A percentile compares a stretch with the other conserved stretches of the same genome.
Conservation (phyloP, 108 stramenopile genomes). For the Mayamaea pseudoterrestris region DNA sequence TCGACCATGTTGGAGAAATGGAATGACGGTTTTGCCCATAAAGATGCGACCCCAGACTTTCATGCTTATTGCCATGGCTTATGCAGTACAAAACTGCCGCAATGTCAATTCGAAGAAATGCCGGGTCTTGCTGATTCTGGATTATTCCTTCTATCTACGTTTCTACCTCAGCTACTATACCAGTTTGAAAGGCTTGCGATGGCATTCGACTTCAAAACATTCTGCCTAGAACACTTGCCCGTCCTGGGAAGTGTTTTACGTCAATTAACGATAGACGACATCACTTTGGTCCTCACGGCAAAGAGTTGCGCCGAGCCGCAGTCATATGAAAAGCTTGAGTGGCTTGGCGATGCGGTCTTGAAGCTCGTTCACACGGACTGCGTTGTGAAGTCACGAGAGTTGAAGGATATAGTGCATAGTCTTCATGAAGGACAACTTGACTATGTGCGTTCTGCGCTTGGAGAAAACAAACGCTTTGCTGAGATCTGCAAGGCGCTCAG, state of each 20-base stretch:
- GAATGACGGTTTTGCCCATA: no score
- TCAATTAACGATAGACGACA: slow-evolving; percentile 13
- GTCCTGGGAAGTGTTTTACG: slow-evolving; percentile 21
- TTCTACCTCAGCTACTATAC: slow-evolving; percentile 42
- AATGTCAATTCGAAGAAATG: slow-evolving; percentile 27
- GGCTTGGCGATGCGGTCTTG: slow-evolving; percentile 50
- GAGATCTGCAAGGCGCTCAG: slow-evolving; percentile 16
- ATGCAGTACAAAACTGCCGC: slow-evolving; percentile 23
- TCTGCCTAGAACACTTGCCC: no score
- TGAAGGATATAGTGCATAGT: slow-evolving; percentile 17
- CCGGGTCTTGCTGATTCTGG: slow-evolving; percentile 26
- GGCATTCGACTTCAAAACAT: slow-evolving; percentile 15
- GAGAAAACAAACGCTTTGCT: slow-evolving; percentile 25
- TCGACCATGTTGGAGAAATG: no score
- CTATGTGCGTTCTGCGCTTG: slow-evolving; percentile 35
- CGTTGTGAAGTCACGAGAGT: slow-evolving; percentile 18
- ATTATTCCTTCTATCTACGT: slow-evolving; percentile 20
- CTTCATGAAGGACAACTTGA: slow-evolving; percentile 51
- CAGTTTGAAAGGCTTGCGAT: slow-evolving; percentile 19
- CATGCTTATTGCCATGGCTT: no score
- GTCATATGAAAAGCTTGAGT: slow-evolving; percentile 38
- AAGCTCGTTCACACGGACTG: slow-evolving; percentile 48
- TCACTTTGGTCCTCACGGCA: slow-evolving; percentile 15
- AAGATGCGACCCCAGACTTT: no score
- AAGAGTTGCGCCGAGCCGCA: slow-evolving; percentile 19